Base-by-base conservation (phyloP, 2,329 filamentous ascomycete species). In the Fusarium sp. region DNA sequence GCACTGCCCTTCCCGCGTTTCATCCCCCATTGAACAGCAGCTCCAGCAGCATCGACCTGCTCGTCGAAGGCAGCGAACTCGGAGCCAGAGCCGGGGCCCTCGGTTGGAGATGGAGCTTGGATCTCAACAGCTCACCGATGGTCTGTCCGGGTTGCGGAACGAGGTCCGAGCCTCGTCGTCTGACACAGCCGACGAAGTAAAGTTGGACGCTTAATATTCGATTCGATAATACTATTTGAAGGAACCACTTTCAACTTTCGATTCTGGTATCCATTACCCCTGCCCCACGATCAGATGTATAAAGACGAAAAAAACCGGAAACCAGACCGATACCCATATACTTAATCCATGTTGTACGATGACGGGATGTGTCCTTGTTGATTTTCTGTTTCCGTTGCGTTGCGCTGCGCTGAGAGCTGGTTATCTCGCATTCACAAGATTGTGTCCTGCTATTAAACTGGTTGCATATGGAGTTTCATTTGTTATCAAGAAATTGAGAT, bases 1-100 rank as follows among this genome's bases (percentile, higher is more conserved):
- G 68, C 83, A 84, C 65, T 83, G 81, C 61, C 81, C 81, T 13
- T 83, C 81, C 14, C 76, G 81, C 22, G 78, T 78, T 20, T 68
- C 77, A 3, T 81, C 81, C 8, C 79, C 79, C 4, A 71, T 77
- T 27, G 77, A 76, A n/a, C 75, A 78, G 67, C 74, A 75, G 29
- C 67, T 54, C 6, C 63, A 61, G 20, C 69, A 78, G 63, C 74
- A 74, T 22, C 69, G 71, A 18, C 70, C 75, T 20, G 60, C 70
- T 44, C 77, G 79, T 24, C 79, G 79, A 48, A 78, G 79, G n/a
- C 79, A 80, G 63, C 74, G 80, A 54, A 80, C 80, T 14, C 77
- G 80, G 56, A 83, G 81, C 73, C 76, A 78, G 58, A 81, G 80
- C 73, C 78, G 80, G 34, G 77, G 77, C 16, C 72, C 76, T 51